A percentile compares a stretch with the other conserved stretches of the same genome.
Evolutionary conservation across 1,139 yeast genomes (phyloP).

Genomic region (Maudiozyma humilis): DNA sequence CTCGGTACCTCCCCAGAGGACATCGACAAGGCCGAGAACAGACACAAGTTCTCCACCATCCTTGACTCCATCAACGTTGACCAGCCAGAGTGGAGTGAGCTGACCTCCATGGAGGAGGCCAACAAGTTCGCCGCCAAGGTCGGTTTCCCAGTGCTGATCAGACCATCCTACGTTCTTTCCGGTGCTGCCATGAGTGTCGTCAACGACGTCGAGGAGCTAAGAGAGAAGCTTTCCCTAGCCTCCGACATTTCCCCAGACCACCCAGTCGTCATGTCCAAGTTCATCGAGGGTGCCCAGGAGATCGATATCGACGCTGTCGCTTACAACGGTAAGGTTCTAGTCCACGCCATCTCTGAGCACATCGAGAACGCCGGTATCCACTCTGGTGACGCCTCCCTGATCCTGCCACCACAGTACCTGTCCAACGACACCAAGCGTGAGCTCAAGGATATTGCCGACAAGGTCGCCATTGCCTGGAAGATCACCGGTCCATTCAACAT

Average conservation of each 20-base stretch:
- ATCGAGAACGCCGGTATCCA: conserved; percentile 98
- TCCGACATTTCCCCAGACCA: conserved; percentile 90
- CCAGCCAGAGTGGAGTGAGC: conserved; percentile 97
- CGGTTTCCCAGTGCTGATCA: conserved; percentile 90
- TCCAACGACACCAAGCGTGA: conserved; percentile 52
- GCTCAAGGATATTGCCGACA: conserved; percentile 74
- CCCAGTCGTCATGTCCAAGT: conserved; percentile 95
- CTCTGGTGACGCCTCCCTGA: conserved; percentile 95
- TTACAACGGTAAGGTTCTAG: conserved; percentile 71
- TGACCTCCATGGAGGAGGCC: conserved; percentile 79
- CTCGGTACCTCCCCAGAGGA: conserved; percentile 92
- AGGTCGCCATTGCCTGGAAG: conserved; percentile 90
- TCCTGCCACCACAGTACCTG: conserved; percentile 80
- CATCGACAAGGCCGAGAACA: conserved; percentile 95
- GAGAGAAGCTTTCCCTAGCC: conserved; percentile 72
- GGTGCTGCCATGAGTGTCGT: conserved; percentile 99
- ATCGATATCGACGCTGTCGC: conserved; percentile 98
- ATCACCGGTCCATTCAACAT: conserved; percentile 97
- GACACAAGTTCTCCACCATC: conserved; percentile 93
- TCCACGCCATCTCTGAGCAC: conserved; percentile 96
- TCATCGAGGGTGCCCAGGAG: conserved; percentile 91
- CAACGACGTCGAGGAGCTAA: conserved; percentile 67
- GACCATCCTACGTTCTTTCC: conserved; percentile 94
- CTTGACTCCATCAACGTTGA: conserved; percentile 86
- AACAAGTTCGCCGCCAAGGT: conserved; percentile 76